A percentile compares a stretch with the other conserved stretches of the same genome.
Evolutionary conservation across 805 yeast genomes (phyloP).

Genomic region (Sugiyamaella floridensis): DNA sequence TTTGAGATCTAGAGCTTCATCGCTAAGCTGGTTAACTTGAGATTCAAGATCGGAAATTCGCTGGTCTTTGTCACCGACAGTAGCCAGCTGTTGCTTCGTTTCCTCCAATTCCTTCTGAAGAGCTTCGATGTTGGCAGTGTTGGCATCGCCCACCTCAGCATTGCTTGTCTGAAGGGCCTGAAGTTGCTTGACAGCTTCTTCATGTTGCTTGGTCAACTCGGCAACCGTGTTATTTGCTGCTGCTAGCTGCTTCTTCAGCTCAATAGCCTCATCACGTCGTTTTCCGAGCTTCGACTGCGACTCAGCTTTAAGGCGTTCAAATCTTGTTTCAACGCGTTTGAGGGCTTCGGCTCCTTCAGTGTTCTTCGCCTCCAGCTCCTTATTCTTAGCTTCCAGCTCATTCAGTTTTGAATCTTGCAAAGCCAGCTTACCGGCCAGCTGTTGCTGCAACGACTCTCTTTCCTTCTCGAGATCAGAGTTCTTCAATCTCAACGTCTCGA

Average conservation of each 20-base stretch:
- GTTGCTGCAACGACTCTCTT: slow-evolving; percentile 1
- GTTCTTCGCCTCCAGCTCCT: slow-evolving; percentile 11
- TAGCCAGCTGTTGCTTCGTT: slow-evolving; percentile 14
- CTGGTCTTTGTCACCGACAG: slow-evolving; percentile 15
- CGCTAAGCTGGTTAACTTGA: slow-evolving; percentile 24
- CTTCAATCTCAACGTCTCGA: slow-evolving; percentile 20
- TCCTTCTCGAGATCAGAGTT: slow-evolving; percentile 5
- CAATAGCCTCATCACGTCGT: slow-evolving; percentile 14
- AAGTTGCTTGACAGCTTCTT: slow-evolving; percentile 6
- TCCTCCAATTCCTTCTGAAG: slow-evolving; percentile 10
- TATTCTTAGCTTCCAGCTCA: slow-evolving; percentile 18
- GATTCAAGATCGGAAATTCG: slow-evolving; percentile 29
- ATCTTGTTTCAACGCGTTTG: slow-evolving; percentile 6
- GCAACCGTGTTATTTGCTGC: slow-evolving; percentile 7
- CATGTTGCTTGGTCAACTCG: slow-evolving; percentile 5
- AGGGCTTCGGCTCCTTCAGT: slow-evolving; percentile 9
- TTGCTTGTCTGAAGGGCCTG: neutral
- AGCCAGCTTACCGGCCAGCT: neutral
- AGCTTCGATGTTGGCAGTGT: neutral
- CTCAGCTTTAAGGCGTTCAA: slow-evolving; percentile 20
- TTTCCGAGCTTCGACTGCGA: slow-evolving; percentile 22
- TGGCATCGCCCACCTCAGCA: neutral
- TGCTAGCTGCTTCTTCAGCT: slow-evolving; percentile 11
- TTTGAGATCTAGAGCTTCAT: slow-evolving; percentile 22
- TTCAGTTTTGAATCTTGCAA: neutral